Conservation (phyloP, 1,139 yeast genomes). For the Wickerhamiella pararugosa region DNA sequence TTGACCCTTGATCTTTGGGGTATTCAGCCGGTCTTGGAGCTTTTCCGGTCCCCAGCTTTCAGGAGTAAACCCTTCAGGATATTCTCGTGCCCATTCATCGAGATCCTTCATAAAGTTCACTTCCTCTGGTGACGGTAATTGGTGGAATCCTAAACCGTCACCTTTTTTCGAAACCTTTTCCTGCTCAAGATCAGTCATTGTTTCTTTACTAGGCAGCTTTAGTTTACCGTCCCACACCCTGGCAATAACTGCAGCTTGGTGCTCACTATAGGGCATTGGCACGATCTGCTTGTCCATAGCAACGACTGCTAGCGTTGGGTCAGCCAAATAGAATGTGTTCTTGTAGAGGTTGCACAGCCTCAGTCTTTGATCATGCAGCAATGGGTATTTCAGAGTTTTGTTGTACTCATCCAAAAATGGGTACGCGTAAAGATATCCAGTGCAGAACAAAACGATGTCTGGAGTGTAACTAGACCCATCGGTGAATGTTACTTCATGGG, state of each 20-base stretch:
- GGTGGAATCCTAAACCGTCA: slow-evolving; percentile 32
- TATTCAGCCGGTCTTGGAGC: slow-evolving; percentile 12
- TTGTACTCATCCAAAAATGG: slow-evolving; percentile 29
- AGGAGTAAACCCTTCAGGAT: slow-evolving; percentile 18
- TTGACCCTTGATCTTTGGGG: slow-evolving; percentile 12
- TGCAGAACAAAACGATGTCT: slow-evolving; percentile 44
- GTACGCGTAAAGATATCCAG: slow-evolving; percentile 42
- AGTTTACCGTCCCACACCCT: slow-evolving; percentile 39
- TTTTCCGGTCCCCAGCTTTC: slow-evolving; percentile 18
- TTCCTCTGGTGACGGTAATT: slow-evolving; percentile 34
- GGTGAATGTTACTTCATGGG: slow-evolving; percentile 23
- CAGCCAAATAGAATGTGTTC: slow-evolving; percentile 37
- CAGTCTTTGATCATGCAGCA: slow-evolving; percentile 26
- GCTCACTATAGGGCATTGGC: slow-evolving; percentile 45
- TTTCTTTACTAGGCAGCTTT: slow-evolving; percentile 30
- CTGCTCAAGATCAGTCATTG: slow-evolving; percentile 31
- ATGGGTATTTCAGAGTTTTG: slow-evolving; percentile 12
- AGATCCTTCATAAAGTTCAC: slow-evolving; percentile 31
- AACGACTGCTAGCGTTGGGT: slow-evolving; percentile 42
- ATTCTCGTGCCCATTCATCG: slow-evolving; percentile 27
- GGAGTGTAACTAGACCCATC: slow-evolving; percentile 32
- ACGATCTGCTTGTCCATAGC: slow-evolving; percentile 39
- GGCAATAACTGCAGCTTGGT: slow-evolving; percentile 42
- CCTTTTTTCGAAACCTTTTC: slow-evolving; percentile 27
- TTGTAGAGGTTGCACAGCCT: slow-evolving; percentile 38